These are phyloP conservation scores for Ophiosphaerella herpotricha DNA, from an alignment of 2,329 filamentous ascomycete species.

Conservation along the genomic window DNA sequence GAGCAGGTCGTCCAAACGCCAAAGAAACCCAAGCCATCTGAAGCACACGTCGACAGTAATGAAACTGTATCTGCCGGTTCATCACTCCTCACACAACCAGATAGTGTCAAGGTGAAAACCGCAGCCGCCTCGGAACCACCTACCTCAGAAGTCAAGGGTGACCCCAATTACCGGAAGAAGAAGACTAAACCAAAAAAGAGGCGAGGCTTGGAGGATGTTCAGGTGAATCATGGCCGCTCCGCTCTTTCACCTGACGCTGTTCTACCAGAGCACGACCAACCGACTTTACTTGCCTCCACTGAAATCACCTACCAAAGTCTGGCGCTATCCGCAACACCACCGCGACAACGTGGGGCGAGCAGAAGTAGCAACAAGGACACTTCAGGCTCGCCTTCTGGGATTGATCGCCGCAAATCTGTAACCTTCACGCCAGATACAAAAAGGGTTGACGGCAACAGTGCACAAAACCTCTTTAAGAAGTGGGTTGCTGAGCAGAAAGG, in stretches of 20 bases:
- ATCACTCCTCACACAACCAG: conserved; percentile 7
- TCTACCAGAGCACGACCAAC: conserved; percentile 10
- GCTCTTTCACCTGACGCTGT: conserved; percentile 29
- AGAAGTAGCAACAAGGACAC: conserved; percentile 19
- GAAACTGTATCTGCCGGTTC: conserved; percentile 2
- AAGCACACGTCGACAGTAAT: conserved; percentile 6
- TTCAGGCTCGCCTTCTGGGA: conserved; percentile 30
- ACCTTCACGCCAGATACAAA: conserved; percentile 69
- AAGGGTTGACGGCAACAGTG: conserved; percentile 59
- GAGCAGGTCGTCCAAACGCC: conserved; percentile 23
- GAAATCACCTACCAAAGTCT: conserved; percentile 25
- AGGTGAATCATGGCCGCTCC: conserved; percentile 9
- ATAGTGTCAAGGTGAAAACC: conserved; percentile 9
- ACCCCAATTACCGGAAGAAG: conserved; percentile 45
- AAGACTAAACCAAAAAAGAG: conserved; percentile 26
- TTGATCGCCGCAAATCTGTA: conserved; percentile 60
- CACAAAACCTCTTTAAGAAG: conserved; percentile 56
- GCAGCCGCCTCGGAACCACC: conserved; percentile 8
- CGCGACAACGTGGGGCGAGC: conserved; percentile 15
- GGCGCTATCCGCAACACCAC: conserved; percentile 19
- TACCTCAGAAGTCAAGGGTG: conserved; percentile 28
- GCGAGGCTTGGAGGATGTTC: conserved; percentile 10
- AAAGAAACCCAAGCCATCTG: conserved; percentile 33
- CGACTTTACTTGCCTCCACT: conserved; percentile 38
- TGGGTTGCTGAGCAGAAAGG: conserved; percentile 50